Base-by-base conservation (phyloP, 495 filamentous ascomycete genomes). In the Alectoria sarmentosa region DNA sequence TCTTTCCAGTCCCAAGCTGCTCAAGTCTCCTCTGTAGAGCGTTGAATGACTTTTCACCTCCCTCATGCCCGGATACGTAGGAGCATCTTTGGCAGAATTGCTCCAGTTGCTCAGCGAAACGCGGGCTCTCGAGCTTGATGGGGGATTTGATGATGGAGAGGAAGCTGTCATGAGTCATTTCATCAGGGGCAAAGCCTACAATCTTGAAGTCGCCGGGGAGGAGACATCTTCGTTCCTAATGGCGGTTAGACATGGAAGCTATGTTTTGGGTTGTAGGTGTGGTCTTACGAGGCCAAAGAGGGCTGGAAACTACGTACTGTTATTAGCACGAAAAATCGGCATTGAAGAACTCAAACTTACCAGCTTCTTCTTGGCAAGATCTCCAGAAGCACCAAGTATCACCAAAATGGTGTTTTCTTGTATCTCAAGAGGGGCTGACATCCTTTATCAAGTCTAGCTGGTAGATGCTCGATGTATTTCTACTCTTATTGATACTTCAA, bases 281-380 rank as follows among this genome's bases (percentile, higher is more conserved):
- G 14, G n/a, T n/a, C 62, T 61, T 32, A 71, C 69, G 23, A 71
- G 62, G 37, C 60, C 65, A 59, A 69, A 71, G 10, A 71, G 58
- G 15, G 64, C 69, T 60, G 67, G 69, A 55, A 65, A 71, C 69
- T 71, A 30, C n/a, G 10, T 10, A 14, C 17, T 3, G 34, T 8
- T 11, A 2, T 57, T 28, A 64, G 62, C 54, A 3, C 8, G 10
- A 23, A 34, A 4, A 2, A 3, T 10, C 4, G 52, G 52, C 5
- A 6, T 32, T 4, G 9, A 21, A 2, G 14, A 17, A 10, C 1
- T 34, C n/a, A 19, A n/a, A 46, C 41, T 32, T 58, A 67, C 69
- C 21, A 71, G 60, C 38, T 71, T 71, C 65, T 71, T 71, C 56
- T 56, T 62, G 11, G 69, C 69, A 38, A 71, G 69, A 17, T 71